Conservation (phyloP, 2,329 filamentous ascomycete genomes). For the Teratosphaeriaceae sp. region DNA sequence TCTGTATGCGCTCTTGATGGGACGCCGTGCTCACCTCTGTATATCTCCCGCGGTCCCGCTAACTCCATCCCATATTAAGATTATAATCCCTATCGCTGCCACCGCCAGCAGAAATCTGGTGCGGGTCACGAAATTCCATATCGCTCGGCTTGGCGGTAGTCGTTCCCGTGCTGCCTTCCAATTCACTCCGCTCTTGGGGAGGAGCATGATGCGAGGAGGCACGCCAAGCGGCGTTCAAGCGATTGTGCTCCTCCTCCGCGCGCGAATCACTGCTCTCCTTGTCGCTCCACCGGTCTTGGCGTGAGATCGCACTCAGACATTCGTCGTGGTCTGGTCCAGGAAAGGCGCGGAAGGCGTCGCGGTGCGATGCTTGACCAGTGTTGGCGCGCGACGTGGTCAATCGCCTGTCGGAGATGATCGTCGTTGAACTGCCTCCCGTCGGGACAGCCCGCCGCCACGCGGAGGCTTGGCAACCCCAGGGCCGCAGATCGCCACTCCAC, state of each 20-base stretch:
- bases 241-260: constrained; percentile 4
- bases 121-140: constrained; percentile 58
- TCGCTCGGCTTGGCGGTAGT: constrained; percentile 67
- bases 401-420: no score
- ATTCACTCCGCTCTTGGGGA: constrained; percentile 82
- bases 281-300: not conserved
- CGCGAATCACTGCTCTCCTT: not conserved
- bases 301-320: not conserved
- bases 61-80: constrained; percentile 85
- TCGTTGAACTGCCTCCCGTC: not conserved
- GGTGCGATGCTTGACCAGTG: no score
- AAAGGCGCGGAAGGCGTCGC: no score
- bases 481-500: not conserved
- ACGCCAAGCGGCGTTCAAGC: constrained; percentile 15
- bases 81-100: constrained; percentile 60
- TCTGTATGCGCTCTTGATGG: no score
- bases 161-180: constrained; percentile 85
- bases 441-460: not conserved
- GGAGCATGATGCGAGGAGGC: constrained; percentile 57
- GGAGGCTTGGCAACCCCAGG: not conserved
- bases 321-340: not conserved
- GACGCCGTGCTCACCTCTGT: constrained; percentile 67
- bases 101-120: constrained; percentile 72
- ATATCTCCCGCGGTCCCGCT: constrained; percentile 75
- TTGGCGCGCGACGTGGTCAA: no score